Evolutionary conservation across 2,329 filamentous ascomycete genomes (phyloP), one percentile per base, ranked within the genome.

Genomic region (Apiospora malaysiana): DNA sequence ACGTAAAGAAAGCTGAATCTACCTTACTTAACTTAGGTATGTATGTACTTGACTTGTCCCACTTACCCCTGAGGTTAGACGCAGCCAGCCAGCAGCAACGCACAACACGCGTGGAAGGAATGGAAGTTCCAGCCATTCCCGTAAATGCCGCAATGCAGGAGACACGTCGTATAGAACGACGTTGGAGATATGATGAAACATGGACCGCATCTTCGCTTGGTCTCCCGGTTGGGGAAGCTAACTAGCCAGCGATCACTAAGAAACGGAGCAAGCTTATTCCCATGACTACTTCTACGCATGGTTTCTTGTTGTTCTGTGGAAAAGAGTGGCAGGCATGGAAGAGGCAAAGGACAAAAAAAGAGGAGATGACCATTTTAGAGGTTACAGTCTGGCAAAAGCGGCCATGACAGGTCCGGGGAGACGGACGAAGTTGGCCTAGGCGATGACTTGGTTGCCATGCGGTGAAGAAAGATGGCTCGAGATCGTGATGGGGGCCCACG

Each of bases 141-240:
- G 56, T 63, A 63, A 63, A 63, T 63, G 56, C 56, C 56, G 56
- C 56, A 63, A 40, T 40, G 56, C 56, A 63, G 56, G 32, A 47
- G 45, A 59, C 18, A 40, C 27, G 56, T 40, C 27, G 56, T 63
- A 63, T 63, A 63, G 56, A 14, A 47, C 56, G 32, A 32, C 8
- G 37, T 63, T 59, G 27, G 51, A n/a, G 49, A 40, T 12, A 21
- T 40, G 32, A 40, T 63, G 56, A 40, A 63, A 63, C 56, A 40
- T 63, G 12, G 56, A 40, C 56, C 23, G 56, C 56, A 63, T 63
- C 56, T 40, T 63, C 56, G n/a, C 2, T 37, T 7, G 37, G 8
- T 4, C 45, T 47, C 56, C 27, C 32, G 4, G 18, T 10, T 8
- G 18, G 27, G 18, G n/a, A n/a, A 16, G 49, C 23, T 27, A 18